These are phyloP conservation scores for Styphnolobium japonicum DNA, from an alignment of 306 rosid genomes.

Conservation along the genomic window DNA sequence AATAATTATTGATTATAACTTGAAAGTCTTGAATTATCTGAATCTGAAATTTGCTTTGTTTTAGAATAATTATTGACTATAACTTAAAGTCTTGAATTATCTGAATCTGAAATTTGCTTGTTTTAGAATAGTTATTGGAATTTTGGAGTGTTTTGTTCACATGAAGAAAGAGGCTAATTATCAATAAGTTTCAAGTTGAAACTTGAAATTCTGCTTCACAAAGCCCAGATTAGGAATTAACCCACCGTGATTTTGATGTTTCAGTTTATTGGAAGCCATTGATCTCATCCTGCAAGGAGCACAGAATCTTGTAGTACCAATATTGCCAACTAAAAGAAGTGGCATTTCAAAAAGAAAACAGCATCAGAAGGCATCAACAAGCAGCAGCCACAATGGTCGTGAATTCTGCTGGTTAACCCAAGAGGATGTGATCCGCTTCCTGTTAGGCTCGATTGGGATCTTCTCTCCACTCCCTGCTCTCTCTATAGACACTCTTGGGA, in stretches of 20 bases:
- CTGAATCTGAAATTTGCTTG: neutral
- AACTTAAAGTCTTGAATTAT: neutral
- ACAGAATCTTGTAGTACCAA: conserved; percentile 82
- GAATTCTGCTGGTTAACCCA: conserved; percentile 92
- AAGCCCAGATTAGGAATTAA: neutral
- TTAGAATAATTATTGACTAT: neutral
- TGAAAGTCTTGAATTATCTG: neutral
- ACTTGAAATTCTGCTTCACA: neutral
- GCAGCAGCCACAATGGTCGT: conserved; percentile 48
- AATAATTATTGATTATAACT: no score
- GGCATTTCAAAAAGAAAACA: conserved; percentile 69
- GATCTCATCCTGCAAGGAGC: conserved; percentile 86
- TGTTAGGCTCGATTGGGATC: conserved; percentile 74
- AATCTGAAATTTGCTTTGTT: neutral
- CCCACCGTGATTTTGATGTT: conserved; percentile 9
- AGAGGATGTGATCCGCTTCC: conserved; percentile 80
- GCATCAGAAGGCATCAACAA: conserved; percentile 35
- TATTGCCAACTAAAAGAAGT: conserved; percentile 42
- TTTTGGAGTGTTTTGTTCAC: neutral
- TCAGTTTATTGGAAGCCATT: conserved; percentile 80
- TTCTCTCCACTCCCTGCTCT: conserved; percentile 72
- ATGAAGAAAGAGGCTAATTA: neutral
- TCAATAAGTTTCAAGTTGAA: neutral
- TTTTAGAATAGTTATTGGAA: neutral
- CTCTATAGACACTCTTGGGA: conserved; percentile 63